Percentiles rank a stretch among this genome's conserved stretches.
Conservation (phyloP, 495 filamentous ascomycete species). For the Glarea lozoyensis region DNA sequence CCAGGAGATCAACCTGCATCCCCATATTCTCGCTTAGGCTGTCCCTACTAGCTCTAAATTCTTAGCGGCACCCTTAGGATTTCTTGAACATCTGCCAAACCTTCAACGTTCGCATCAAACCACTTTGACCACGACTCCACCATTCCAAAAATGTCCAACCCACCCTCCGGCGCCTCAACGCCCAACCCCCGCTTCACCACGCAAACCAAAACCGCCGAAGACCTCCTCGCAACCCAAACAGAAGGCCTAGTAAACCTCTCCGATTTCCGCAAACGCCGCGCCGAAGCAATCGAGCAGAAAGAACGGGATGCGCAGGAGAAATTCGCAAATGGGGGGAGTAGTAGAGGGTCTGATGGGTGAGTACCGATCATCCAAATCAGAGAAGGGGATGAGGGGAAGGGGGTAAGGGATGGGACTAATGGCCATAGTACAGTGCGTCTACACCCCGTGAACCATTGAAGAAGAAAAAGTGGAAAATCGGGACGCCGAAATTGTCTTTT, state of each 20-base stretch:
- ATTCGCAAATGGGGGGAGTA: slow-evolving; percentile 37
- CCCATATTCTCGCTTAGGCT: too few species aligned
- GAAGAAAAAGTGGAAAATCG: slow-evolving; percentile 60
- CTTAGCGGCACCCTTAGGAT: too few species aligned
- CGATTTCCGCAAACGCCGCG: slow-evolving; percentile 95
- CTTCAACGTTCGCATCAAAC: too few species aligned
- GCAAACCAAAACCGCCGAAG: slow-evolving; percentile 73
- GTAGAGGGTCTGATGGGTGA: slow-evolving; percentile 40
- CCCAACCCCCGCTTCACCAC: slow-evolving; percentile 61
- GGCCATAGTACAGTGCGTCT: slow-evolving; percentile 38
- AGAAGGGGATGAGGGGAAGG: neutral
- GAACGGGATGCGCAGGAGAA: slow-evolving; percentile 70
- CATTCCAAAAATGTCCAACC: too few species aligned
- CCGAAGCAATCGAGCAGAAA: slow-evolving; percentile 86
- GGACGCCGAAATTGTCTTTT: slow-evolving; percentile 64
- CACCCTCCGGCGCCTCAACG: slow-evolving; percentile 36
- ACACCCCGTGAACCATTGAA: slow-evolving; percentile 27
- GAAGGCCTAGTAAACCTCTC: slow-evolving; percentile 86
- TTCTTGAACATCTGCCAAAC: too few species aligned
- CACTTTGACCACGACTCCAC: too few species aligned
- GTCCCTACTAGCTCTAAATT: too few species aligned
- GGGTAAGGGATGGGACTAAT: slow-evolving; percentile 24
- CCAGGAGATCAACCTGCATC: too few species aligned
- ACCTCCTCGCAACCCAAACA: slow-evolving; percentile 85
- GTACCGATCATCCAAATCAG: slow-evolving; percentile 6